Evolutionary conservation across 768 basidiomycete species (phyloP).

Genomic region (Leucocoprinus sp.): DNA sequence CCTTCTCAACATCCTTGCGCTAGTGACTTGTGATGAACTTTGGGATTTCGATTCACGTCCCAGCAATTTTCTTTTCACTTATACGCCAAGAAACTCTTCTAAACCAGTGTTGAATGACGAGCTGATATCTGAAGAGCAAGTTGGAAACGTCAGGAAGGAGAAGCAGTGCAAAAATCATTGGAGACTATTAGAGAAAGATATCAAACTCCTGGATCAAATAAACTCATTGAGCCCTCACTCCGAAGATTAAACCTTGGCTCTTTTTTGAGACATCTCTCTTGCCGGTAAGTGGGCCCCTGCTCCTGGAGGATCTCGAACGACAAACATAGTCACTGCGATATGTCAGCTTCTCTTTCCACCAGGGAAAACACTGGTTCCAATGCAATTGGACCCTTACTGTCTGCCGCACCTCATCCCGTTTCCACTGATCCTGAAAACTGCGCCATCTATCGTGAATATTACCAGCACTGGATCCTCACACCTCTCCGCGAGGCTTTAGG

Average conservation of each 20-base stretch:
- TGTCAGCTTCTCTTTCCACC: slow-evolving; percentile 39
- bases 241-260: too few relatives aligned
- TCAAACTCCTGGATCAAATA: too few relatives aligned
- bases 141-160: slow-evolving; percentile 21
- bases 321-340: slow-evolving; percentile 60
- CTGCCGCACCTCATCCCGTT: slow-evolving; percentile 2
- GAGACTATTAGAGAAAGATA: too few relatives aligned
- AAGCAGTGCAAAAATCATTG: too few relatives aligned
- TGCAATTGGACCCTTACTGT: slow-evolving; percentile 15
- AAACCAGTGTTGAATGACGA: too few relatives aligned
- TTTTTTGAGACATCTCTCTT: slow-evolving; percentile 49
- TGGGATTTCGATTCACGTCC: slow-evolving; percentile 12
- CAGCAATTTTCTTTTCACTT: slow-evolving; percentile 24
- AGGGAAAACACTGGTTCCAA: slow-evolving; percentile 22
- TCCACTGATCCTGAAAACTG: slow-evolving; percentile 23
- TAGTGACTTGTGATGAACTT: slow-evolving; percentile 49
- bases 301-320: slow-evolving; percentile 40
- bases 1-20: slow-evolving; percentile 56
- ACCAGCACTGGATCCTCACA: slow-evolving; percentile 53
- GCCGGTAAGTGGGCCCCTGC: slow-evolving; percentile 69
- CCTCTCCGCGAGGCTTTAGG: slow-evolving; percentile 39
- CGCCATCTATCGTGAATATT: slow-evolving; percentile 43
- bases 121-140: too few relatives aligned
- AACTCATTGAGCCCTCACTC: too few relatives aligned
- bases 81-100: slow-evolving; percentile 9